Conservation (phyloP, 192 early-diverging fungal species). For the Rhizoclosmatium globosum region DNA sequence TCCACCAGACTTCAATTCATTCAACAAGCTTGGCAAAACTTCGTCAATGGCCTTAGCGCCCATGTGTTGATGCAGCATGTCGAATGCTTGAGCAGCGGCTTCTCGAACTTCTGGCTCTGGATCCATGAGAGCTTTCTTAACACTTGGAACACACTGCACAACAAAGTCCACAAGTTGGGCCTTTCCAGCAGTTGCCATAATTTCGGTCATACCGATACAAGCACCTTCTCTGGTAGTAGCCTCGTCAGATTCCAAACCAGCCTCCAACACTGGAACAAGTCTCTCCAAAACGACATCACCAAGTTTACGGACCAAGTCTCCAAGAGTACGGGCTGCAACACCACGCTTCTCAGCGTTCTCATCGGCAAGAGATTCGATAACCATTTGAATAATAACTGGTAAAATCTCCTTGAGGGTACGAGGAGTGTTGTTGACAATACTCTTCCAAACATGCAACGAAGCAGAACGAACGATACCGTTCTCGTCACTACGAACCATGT, state of each 20-base stretch:
- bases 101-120: slow-evolving; percentile 86
- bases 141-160: slow-evolving; percentile 81
- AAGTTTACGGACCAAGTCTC: slow-evolving; percentile 93
- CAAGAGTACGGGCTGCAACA: slow-evolving; percentile 89
- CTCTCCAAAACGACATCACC: slow-evolving; percentile 89
- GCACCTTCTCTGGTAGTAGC: slow-evolving; percentile 87
- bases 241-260: slow-evolving; percentile 73
- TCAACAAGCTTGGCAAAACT: slow-evolving; percentile 89
- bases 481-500: slow-evolving; percentile 89
- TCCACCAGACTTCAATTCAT: slow-evolving; percentile 65
- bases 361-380: slow-evolving; percentile 82
- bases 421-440: slow-evolving; percentile 94
- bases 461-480: slow-evolving; percentile 86
- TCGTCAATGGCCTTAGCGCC: slow-evolving; percentile 94
- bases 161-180: slow-evolving; percentile 85
- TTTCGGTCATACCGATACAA: slow-evolving; percentile 91
- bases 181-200: slow-evolving; percentile 86
- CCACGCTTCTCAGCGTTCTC: slow-evolving; percentile 80
- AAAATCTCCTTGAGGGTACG: slow-evolving; percentile 96
- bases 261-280: slow-evolving; percentile 91
- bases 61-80: slow-evolving; percentile 88
- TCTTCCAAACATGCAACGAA: slow-evolving; percentile 93
- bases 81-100: slow-evolving; percentile 93
- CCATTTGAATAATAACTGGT: slow-evolving; percentile 88
- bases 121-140: slow-evolving; percentile 87